Evolutionary conservation across 2,329 filamentous ascomycete genomes (phyloP), one percentile per base, ranked within the genome.

Genomic region (Aphanocladium album): DNA sequence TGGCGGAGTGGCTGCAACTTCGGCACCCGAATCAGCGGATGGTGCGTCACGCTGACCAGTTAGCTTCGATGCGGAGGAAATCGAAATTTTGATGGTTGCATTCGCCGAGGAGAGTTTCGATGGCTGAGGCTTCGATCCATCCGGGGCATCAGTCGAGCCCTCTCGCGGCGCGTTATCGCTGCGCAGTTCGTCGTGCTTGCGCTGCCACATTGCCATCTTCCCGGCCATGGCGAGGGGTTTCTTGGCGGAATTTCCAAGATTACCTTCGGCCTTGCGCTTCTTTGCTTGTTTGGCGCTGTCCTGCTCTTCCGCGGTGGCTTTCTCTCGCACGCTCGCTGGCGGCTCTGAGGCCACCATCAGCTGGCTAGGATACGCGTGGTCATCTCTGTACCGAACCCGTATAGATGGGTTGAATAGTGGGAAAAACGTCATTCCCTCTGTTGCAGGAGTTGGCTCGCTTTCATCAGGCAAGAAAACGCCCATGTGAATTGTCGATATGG

Each of bases 391-490:
- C 68, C 86, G 86, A 46, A 93, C 80, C 62, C 85, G 85, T 61
- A 90, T 74, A 0, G 81, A 77, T 1, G 86, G 80, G 66, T 92
- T 92, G 65, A 84, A 85, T 1, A 90, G 78, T 1, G 89, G 88
- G 35, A 81, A 80, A 68, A 93, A 93, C 0, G 87, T 89, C 70
- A 87, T 86, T 50, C 76, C 79, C 16, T 84, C 80, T n/a, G 79
- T 83, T 19, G 82, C 81, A 0, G 82, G 77, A 5, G 79, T 79
- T 1, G 77, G 61, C 8, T 81, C 79, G 55, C 87, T 83, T 53
- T 89, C 79, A 47, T 89, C 87, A 0, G 89, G 90, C 14, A 93
- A 84, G 68, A 96, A 95, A 2, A 95, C 90, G 5, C 90, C 90
- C n/a, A 89, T 85, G 65, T 95, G 90, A 43, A 93, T 92, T 66